Evolutionary conservation across 2,329 filamentous ascomycete species (phyloP).

Genomic region (Mollisiaceae sp.): DNA sequence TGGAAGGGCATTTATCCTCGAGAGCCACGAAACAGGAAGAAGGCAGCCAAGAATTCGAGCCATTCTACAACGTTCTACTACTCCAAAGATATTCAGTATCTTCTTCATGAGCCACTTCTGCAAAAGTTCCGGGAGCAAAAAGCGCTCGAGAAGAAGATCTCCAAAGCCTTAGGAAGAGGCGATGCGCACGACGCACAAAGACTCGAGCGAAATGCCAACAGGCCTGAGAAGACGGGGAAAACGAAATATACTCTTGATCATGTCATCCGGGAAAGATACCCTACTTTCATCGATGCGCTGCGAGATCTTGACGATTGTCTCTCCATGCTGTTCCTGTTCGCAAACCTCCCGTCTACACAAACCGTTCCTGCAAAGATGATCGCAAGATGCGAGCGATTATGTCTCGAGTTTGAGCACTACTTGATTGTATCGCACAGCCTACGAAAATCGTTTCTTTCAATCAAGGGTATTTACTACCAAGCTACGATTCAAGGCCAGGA

Average conservation of each 20-base stretch:
- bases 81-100: slow-evolving; percentile 96
- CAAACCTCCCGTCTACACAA: slow-evolving; percentile 88
- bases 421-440: slow-evolving; percentile 90
- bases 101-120: slow-evolving; percentile 93
- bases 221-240: slow-evolving; percentile 89
- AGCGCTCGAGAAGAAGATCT: slow-evolving; percentile 96
- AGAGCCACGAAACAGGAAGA: slow-evolving; percentile 96
- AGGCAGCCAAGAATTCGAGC: slow-evolving; percentile 89
- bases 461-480: slow-evolving; percentile 99
- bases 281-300: slow-evolving; percentile 92
- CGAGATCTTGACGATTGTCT: slow-evolving; percentile 95
- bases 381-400: slow-evolving; percentile 89
- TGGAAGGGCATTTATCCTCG: slow-evolving; percentile 99
- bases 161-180: slow-evolving; percentile 86
- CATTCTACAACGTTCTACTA: slow-evolving; percentile 91
- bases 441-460: slow-evolving; percentile 95
- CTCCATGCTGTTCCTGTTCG: slow-evolving; percentile 96
- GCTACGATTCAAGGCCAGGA: slow-evolving; percentile 97
- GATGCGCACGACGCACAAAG: slow-evolving; percentile 88
- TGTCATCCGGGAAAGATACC: slow-evolving; percentile 97
- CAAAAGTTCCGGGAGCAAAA: slow-evolving; percentile 98
- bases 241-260: slow-evolving; percentile 92
- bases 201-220: slow-evolving; percentile 82
- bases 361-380: slow-evolving; percentile 95
- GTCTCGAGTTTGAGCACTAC: slow-evolving; percentile 97